Percentiles rank a stretch among this genome's conserved stretches.
phyloP scores from a whole-genome alignment of 1,284 basidiomycete genomes.

The Tilletia caries region DNA sequence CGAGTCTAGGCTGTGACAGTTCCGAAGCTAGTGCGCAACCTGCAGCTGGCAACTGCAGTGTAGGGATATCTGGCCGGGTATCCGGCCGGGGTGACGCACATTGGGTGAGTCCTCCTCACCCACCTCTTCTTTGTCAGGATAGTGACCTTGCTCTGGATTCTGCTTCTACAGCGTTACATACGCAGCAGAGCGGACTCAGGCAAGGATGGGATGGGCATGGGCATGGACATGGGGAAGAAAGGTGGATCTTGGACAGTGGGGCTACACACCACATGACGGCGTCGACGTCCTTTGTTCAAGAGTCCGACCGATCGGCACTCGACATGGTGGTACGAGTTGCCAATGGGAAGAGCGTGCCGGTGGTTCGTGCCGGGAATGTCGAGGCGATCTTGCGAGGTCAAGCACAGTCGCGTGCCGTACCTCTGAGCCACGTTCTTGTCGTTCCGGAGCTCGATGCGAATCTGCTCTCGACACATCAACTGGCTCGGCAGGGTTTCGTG shows the following conservation, averaged over 20 bases:
- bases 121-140: constrained; percentile 1
- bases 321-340: not conserved
- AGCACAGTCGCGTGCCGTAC: not conserved
- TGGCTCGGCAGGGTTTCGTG: not conserved
- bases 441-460: not conserved
- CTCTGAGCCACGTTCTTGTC: not conserved
- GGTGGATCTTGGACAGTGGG: constrained; percentile 3
- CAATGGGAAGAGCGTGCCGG: not conserved
- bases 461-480: not conserved
- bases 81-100: not conserved
- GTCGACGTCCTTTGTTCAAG: not conserved
- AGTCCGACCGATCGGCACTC: too few relatives aligned
- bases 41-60: not conserved
- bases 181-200: too few relatives aligned
- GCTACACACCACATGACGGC: not conserved
- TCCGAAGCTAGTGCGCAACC: not conserved
- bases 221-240: not conserved
- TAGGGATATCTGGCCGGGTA: not conserved
- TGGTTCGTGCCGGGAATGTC: not conserved
- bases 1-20: not conserved
- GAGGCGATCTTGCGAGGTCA: not conserved
- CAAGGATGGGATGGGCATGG: too few relatives aligned
- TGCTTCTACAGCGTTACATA: too few relatives aligned
- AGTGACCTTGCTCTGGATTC: not conserved
- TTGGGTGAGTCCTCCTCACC: not conserved